These are phyloP conservation scores for Trichosanthes truncata DNA, from an alignment of 306 rosid species.

Conservation along the genomic window DNA sequence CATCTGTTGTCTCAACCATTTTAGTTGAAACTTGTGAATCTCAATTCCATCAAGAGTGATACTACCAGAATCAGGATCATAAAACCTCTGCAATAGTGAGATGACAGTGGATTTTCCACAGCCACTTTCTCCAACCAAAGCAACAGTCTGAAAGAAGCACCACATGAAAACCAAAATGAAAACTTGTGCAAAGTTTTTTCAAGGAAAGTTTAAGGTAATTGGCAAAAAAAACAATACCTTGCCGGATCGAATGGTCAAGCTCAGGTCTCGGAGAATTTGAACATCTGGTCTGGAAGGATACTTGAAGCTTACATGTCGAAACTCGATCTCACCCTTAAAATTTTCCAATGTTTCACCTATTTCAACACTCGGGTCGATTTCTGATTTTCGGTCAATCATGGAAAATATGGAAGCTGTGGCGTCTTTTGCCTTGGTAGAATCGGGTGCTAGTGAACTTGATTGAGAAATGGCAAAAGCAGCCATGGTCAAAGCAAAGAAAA, in stretches of 20 bases:
- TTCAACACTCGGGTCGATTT: slow-evolving; percentile 40
- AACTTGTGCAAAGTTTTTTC: not conserved
- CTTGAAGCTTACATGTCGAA: slow-evolving; percentile 50
- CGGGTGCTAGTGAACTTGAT: slow-evolving; percentile 38
- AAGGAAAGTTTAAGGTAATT: not conserved
- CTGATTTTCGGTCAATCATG: slow-evolving; percentile 54
- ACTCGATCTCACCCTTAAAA: slow-evolving; percentile 53
- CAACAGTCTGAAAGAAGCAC: slow-evolving; percentile 44
- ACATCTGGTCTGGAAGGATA: slow-evolving; percentile 59
- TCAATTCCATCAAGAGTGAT: slow-evolving; percentile 55
- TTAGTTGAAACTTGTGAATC: slow-evolving; percentile 44
- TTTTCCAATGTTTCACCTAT: slow-evolving; percentile 34
- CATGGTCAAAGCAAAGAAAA: slow-evolving; percentile 50
- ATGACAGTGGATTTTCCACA: slow-evolving; percentile 79
- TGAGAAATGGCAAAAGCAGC: slow-evolving; percentile 49
- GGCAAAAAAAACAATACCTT: slow-evolving; percentile 25
- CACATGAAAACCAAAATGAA: slow-evolving; percentile 7
- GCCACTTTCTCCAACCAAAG: slow-evolving; percentile 85
- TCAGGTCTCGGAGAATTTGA: slow-evolving; percentile 45
- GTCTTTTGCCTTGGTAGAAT: slow-evolving; percentile 40
- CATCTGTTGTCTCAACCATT: slow-evolving; percentile 72
- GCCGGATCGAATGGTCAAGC: slow-evolving; percentile 52
- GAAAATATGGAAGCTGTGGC: slow-evolving; percentile 58
- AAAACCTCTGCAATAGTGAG: slow-evolving; percentile 61
- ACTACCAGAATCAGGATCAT: slow-evolving; percentile 54